Evolutionary conservation across 768 basidiomycete species (phyloP).

Genomic region (Tricholoma bakamatsutake): DNA sequence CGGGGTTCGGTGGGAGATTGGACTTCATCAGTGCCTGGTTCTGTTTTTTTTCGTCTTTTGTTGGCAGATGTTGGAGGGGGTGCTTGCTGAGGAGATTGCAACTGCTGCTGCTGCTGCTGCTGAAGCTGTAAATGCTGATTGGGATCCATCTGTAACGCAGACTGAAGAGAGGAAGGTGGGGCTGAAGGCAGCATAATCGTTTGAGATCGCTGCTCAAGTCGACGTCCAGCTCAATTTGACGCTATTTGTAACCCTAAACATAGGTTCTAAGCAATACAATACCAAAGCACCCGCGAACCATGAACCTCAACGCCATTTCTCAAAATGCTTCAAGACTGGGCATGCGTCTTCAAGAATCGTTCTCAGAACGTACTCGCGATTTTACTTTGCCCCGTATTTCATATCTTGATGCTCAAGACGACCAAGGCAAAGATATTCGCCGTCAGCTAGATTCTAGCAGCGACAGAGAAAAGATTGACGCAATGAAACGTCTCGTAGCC

Average conservation of each 20-base stretch:
- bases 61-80: slow-evolving; percentile 22
- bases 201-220: slow-evolving; percentile 20
- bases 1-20: slow-evolving; percentile 63
- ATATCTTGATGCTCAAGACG: slow-evolving; percentile 69
- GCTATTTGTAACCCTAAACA: slow-evolving; percentile 18
- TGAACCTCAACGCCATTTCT: slow-evolving; percentile 46
- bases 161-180: slow-evolving; percentile 48
- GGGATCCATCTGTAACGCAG: slow-evolving; percentile 66
- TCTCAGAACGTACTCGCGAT: slow-evolving; percentile 78
- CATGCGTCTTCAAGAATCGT: slow-evolving; percentile 75
- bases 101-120: slow-evolving; percentile 29
- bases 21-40: slow-evolving; percentile 49
- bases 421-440: slow-evolving; percentile 76
- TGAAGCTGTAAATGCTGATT: slow-evolving; percentile 46
- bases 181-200: slow-evolving; percentile 31
- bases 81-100: slow-evolving; percentile 18
- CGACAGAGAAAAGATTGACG: slow-evolving; percentile 89
- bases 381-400: slow-evolving; percentile 52
- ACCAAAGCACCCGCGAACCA: no score
- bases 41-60: slow-evolving; percentile 57
- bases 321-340: slow-evolving; percentile 84
- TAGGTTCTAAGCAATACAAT: no score
- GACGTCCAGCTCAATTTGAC: slow-evolving; percentile 28
- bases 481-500: slow-evolving; percentile 91
- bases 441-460: slow-evolving; percentile 84